phyloP scores from a whole-genome alignment of 257 asterid genomes.

The Linaria vulgaris region DNA sequence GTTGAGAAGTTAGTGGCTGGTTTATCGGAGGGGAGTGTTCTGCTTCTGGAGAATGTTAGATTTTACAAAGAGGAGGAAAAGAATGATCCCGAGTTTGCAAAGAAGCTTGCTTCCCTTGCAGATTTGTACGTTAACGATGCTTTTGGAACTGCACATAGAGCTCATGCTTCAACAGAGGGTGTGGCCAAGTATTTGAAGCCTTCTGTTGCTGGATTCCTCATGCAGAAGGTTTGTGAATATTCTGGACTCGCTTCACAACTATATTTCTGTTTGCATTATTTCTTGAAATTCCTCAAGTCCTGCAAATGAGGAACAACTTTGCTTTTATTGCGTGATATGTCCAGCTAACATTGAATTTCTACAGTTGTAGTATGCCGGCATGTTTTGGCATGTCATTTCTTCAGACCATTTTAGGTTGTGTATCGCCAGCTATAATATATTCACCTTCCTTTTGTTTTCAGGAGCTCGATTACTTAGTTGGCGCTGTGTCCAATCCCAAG shows the following conservation, averaged over 20 bases:
- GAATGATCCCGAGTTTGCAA: constrained; percentile 55
- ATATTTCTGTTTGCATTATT: neutral
- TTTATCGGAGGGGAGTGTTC: constrained; percentile 42
- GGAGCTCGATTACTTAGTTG: constrained; percentile 51
- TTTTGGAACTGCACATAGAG: constrained; percentile 54
- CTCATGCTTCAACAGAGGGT: constrained; percentile 57
- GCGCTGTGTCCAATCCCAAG: constrained; percentile 46
- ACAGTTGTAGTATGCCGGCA: neutral
- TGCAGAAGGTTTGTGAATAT: constrained; percentile 42
- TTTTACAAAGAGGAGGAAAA: constrained; percentile 54
- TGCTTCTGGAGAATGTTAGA: constrained; percentile 49
- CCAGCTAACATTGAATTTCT: neutral
- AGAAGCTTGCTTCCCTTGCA: constrained; percentile 51
- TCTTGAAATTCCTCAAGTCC: neutral
- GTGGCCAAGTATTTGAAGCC: constrained; percentile 52
- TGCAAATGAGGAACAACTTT: neutral
- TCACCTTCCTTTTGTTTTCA: constrained; percentile 19
- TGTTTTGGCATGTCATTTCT: neutral
- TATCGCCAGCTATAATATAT: neutral
- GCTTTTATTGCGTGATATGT: too few species aligned
- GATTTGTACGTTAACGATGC: constrained; percentile 55
- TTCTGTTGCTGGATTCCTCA: constrained; percentile 54
- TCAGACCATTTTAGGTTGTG: neutral
- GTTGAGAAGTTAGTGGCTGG: constrained; percentile 40
- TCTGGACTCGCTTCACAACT: neutral